Base-by-base conservation (phyloP, 1,284 basidiomycete genomes). In the Trichosporon ovoides region DNA sequence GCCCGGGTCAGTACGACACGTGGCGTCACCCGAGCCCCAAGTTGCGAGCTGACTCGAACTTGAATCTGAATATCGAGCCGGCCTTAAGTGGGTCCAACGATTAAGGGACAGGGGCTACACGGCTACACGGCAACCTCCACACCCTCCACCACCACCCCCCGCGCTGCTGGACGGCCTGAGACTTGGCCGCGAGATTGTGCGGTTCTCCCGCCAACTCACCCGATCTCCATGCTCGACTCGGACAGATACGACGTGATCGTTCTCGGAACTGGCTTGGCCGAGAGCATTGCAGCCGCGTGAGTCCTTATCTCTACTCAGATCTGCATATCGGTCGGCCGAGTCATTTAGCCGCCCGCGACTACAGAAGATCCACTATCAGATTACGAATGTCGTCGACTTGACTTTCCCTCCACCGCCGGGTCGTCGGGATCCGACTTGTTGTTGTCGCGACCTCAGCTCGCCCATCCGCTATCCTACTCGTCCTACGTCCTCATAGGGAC, bases 261-360 rank as follows among this genome's bases (percentile, higher is more conserved):
- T n/a, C 77, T 96, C 52, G 91, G 93, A 7, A 97, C 93, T 19
- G 91, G 90, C 0, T 80, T 96, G 10, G 82, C 87, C 24, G 85
- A 93, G 69, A 91, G 90, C 18, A 89, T 96, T 35, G 77, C 83
- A 52, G 89, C 92, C 65, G 90, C 91, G 90, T 94, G 77, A 83
- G 89, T 80, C n/a, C 35, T 28, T 14, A 37, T 31, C 19, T 52
- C 22, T 37, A 12, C 6, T 12, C 16, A 4, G 5, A 37, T 16
- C 14, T 12, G n/a, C 14, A 11, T 31, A n/a, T 28, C 7, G 2
- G 6, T 31, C 43, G 24, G 43, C 43, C 43, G 43, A 48, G 43
- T 48, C 43, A n/a, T 13, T 22, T 48, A 28, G 43, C 51, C 16
- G 51, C 18, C 28, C 9, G 6, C n/a, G 14, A 24, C 24, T 22